These are phyloP conservation scores for Pyrenophora tritici-repentis DNA, from an alignment of 2,329 filamentous ascomycete genomes.

Conservation along the genomic window DNA sequence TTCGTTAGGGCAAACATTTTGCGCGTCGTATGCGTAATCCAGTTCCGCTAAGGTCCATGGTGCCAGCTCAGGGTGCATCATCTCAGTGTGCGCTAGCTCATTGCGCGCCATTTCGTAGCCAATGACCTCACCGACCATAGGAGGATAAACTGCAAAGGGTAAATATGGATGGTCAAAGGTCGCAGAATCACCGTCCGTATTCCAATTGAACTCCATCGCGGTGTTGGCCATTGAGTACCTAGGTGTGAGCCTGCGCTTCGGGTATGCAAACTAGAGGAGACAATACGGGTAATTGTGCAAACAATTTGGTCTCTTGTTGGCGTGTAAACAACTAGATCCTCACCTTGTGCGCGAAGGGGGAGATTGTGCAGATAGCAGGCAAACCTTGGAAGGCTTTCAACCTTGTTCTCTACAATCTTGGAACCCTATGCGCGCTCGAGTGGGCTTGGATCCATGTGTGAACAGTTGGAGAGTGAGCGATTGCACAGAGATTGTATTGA, in stretches of 20 bases:
- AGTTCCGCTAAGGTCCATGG: slow-evolving; percentile 7
- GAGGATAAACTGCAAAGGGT: neutral
- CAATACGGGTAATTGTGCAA: slow-evolving; percentile 12
- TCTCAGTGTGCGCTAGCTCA: too few species aligned
- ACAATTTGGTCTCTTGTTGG: slow-evolving; percentile 8
- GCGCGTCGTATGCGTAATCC: slow-evolving; percentile 2
- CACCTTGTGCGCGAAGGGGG: too few species aligned
- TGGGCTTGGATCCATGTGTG: too few species aligned
- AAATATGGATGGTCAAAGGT: neutral
- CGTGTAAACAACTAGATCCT: neutral
- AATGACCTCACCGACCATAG: neutral
- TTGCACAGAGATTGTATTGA: too few species aligned
- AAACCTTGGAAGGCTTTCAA: too few species aligned
- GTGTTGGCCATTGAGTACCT: neutral
- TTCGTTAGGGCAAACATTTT: slow-evolving; percentile 4
- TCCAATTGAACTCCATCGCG: neutral
- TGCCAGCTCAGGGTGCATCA: neutral
- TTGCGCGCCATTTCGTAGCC: neutral
- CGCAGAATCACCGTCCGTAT: neutral
- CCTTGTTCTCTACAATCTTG: too few species aligned
- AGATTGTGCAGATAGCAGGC: too few species aligned
- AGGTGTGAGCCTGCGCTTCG: neutral
- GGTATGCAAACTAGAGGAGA: neutral
- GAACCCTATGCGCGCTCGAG: too few species aligned
- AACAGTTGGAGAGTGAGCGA: too few species aligned